These are phyloP conservation scores for Mortierella sp. DNA, from an alignment of 371 early-diverging fungal species.

Conservation along the genomic window DNA sequence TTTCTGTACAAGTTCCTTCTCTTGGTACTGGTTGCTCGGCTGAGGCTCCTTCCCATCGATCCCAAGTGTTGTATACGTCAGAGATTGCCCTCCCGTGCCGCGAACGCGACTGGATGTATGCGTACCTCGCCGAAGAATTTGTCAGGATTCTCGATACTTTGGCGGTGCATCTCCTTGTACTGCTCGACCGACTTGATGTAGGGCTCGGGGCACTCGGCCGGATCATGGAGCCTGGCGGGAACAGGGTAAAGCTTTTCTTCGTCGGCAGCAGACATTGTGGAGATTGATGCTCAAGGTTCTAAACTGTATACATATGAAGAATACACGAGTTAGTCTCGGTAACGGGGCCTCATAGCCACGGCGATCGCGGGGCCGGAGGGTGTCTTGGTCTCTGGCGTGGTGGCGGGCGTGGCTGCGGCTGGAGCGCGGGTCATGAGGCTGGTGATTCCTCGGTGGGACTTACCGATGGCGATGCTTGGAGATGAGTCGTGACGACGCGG, in stretches of 20 bases:
- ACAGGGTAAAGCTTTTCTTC: constrained; percentile 60
- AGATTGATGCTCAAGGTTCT: neutral
- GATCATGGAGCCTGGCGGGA: constrained; percentile 63
- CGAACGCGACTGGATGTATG: neutral
- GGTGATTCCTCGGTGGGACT: neutral
- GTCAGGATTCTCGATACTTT: constrained; percentile 85
- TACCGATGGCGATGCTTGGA: neutral
- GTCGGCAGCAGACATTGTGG: constrained; percentile 1
- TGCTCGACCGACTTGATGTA: constrained; percentile 80
- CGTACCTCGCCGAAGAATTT: constrained; percentile 87
- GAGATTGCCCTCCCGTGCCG: too few relatives aligned
- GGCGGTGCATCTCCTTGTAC: constrained; percentile 83
- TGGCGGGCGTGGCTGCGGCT: too few relatives aligned
- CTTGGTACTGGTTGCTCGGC: too few relatives aligned
- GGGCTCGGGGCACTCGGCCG: constrained; percentile 67
- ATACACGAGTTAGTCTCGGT: too few relatives aligned
- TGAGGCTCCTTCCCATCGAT: too few relatives aligned
- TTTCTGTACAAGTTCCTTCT: too few relatives aligned
- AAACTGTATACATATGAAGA: too few relatives aligned
- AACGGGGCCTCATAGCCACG: too few relatives aligned
- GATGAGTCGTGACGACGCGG: neutral
- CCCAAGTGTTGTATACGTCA: too few relatives aligned
- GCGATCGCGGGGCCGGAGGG: too few relatives aligned
- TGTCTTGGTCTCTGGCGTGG: too few relatives aligned
- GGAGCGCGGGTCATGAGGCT: too few relatives aligned